Evolutionary conservation across 2,329 filamentous ascomycete genomes (phyloP), one percentile per base, ranked within the genome.

Genomic region (Alternaria triticina): DNA sequence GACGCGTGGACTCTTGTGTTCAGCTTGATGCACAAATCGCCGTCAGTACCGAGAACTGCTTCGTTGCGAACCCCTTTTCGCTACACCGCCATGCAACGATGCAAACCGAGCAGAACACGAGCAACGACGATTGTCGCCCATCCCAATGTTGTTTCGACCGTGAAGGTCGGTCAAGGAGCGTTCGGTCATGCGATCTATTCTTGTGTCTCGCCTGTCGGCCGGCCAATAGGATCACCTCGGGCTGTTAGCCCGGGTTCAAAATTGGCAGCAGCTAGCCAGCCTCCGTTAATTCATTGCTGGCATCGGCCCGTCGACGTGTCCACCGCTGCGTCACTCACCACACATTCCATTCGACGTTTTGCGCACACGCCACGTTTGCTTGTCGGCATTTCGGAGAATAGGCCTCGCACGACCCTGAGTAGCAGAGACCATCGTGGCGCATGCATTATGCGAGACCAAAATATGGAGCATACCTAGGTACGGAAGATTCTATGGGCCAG

Each of bases 41-140:
- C 20, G 22, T 51, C 12, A 51, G 22, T n/a, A 28, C 28, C 17
- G 49, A 51, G 12, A 10, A 40, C 33, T 17, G 7, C 49, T n/a
- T 17, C 49, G 13, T 36, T 20, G 49, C 8, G 28, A 23, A 23
- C 49, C 49, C 49, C 49, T 52, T 52, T 23, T 22, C 20, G 20
- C 17, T 40, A 52, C 30, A 52, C 49, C 30, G 20, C 49, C 20
- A 40, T 33, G 30, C 30, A 52, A 12, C 28, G n/a, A 36, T 36
- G 49, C 36, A 40, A 52, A 13, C 20, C 49, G 49, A 52, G 15
- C 33, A 51, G 13, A 59, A 59, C 33, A 62, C 59, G 55, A 65
- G 59, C 15, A 47, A 65, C 59, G 62, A 65, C 36, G 62, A 65
- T 52, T 62, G 52, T 54, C 28, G 59, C 36, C 12, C 30, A 59